phyloP scores from a whole-genome alignment of 371 early-diverging fungal species.

The Mortierella sp. region DNA sequence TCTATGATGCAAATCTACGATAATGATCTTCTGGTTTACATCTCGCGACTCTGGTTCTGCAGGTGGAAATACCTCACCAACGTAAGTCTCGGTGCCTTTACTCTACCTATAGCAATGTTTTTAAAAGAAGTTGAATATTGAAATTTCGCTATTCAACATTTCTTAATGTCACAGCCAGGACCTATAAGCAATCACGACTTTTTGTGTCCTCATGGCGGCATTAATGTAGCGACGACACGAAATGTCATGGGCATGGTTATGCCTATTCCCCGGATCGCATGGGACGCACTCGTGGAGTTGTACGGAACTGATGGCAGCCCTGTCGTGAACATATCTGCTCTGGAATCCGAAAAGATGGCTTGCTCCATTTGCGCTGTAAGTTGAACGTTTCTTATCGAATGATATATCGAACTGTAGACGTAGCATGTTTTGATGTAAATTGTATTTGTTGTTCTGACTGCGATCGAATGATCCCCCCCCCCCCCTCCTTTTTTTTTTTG shows the following conservation, averaged over 20 bases:
- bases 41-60: constrained; percentile 50
- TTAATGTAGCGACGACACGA: constrained; percentile 49
- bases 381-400: background rate
- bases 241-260: constrained; percentile 57
- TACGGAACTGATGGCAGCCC: constrained; percentile 61
- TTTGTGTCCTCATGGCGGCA: constrained; percentile 59
- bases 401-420: background rate
- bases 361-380: constrained; percentile 57
- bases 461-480: no score
- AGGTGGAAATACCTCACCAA: constrained; percentile 37
- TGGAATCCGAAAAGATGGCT: constrained; percentile 48
- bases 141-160: background rate
- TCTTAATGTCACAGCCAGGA: constrained; percentile 45
- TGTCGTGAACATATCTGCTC: constrained; percentile 32
- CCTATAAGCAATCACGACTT: constrained; percentile 61
- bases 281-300: constrained; percentile 49
- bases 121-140: background rate
- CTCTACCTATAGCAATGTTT: background rate
- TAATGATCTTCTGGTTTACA: constrained; percentile 42
- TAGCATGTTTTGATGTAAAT: no score
- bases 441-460: background rate
- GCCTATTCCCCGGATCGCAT: constrained; percentile 55
- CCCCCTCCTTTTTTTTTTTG: no score
- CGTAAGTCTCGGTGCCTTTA: constrained; percentile 15
- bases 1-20: constrained; percentile 51